These are phyloP conservation scores for Helotiales sp. DNA, from an alignment of 2,329 filamentous ascomycete species.

Conservation along the genomic window DNA sequence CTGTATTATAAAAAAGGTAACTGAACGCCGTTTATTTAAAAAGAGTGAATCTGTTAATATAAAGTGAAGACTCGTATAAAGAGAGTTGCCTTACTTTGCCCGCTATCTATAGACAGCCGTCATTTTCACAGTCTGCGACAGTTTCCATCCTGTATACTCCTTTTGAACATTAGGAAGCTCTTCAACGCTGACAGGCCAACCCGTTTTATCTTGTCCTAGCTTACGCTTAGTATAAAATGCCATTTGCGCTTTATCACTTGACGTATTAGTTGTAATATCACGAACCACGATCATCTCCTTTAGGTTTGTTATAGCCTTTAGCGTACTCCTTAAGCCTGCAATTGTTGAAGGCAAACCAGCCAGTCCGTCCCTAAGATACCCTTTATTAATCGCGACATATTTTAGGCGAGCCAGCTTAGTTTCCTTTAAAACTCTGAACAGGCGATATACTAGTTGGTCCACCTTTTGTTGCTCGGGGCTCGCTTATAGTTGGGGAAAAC, in stretches of 20 bases:
- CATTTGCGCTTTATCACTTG: background rate
- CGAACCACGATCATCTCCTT: background rate
- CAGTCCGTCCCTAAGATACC: background rate
- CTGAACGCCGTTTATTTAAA: background rate
- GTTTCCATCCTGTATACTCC: background rate
- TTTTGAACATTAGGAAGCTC: background rate
- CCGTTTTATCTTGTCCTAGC: background rate
- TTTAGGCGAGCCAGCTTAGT: background rate
- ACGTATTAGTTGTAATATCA: background rate
- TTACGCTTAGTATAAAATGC: background rate
- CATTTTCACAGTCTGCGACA: background rate
- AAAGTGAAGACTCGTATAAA: background rate
- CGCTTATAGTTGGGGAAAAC: too few relatives aligned
- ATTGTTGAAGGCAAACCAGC: too few relatives aligned
- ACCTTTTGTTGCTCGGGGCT: too few relatives aligned
- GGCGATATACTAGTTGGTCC: too few relatives aligned
- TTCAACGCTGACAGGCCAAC: background rate
- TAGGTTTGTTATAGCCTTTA: too few relatives aligned
- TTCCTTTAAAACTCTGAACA: background rate
- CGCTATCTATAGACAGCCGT: background rate
- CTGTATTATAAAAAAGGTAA: too few relatives aligned
- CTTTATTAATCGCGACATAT: background rate
- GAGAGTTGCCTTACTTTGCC: background rate
- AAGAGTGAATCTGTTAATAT: background rate
- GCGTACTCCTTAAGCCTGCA: too few relatives aligned